Conservation (phyloP, 1,284 basidiomycete species). For the Boletus subluridellus region DNA sequence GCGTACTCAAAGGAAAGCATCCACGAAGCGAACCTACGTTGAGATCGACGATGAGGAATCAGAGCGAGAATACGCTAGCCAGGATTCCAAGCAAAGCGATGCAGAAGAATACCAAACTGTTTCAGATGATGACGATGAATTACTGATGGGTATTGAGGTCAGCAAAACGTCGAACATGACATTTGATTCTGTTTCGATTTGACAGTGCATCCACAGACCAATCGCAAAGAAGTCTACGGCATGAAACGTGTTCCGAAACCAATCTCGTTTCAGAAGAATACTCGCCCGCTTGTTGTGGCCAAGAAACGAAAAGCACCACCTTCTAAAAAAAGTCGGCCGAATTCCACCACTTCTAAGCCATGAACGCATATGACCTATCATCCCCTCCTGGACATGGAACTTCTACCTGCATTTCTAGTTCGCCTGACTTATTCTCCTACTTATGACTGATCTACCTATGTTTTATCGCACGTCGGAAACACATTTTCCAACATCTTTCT, state of each 20-base stretch:
- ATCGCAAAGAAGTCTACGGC: conserved; percentile 36
- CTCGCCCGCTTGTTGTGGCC: conserved; percentile 2
- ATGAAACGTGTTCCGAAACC: conserved; percentile 23
- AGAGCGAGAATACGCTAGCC: conserved; percentile 17
- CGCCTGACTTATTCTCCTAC: conserved; percentile 16
- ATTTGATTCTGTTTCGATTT: background rate
- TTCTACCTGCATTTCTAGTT: background rate
- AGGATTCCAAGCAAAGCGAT: conserved; percentile 23
- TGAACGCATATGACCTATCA: conserved; percentile 3
- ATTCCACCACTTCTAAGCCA: background rate
- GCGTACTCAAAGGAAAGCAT: conserved; percentile 21
- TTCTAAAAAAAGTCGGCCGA: conserved; percentile 17
- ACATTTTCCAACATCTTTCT: conserved; percentile 1
- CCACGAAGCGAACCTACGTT: conserved; percentile 32
- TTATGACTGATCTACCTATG: conserved; percentile 8
- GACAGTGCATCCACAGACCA: conserved; percentile 28
- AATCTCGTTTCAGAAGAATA: conserved; percentile 7
- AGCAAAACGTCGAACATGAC: conserved; percentile 11
- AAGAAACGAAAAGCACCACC: conserved; percentile 25
- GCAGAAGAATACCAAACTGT: conserved; percentile 20
- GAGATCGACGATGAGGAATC: conserved; percentile 33
- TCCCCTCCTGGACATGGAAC: background rate
- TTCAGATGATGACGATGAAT: conserved; percentile 53
- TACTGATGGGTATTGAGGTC: conserved; percentile 54
- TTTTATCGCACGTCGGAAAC: conserved; percentile 9